Conservation (phyloP, 257 asterid genomes). For the Cynanchum wilfordii region DNA sequence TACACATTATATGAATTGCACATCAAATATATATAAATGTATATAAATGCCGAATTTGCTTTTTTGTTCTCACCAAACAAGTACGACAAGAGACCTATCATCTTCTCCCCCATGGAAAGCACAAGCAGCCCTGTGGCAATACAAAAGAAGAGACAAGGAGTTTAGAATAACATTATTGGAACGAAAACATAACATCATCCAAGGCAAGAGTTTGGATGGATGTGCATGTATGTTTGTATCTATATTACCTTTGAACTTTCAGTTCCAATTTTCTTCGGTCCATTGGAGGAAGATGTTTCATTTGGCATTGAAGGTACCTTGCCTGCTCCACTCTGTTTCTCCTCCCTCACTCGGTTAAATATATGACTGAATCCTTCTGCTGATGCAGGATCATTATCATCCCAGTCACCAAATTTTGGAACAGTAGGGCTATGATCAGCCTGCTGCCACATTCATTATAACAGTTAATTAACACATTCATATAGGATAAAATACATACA, state of each 20-base stretch:
- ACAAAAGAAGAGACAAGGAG: not conserved
- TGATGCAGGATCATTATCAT: slow-evolving; percentile 69
- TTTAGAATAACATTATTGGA: not conserved
- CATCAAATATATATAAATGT: slow-evolving; percentile 6
- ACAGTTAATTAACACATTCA: not conserved
- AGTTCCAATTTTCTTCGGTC: slow-evolving; percentile 42
- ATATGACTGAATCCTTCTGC: slow-evolving; percentile 73
- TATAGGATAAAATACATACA: not conserved
- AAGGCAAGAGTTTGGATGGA: not conserved
- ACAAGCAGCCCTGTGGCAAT: slow-evolving; percentile 44
- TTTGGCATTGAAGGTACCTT: slow-evolving; percentile 57
- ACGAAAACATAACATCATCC: not conserved
- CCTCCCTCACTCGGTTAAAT: slow-evolving; percentile 60
- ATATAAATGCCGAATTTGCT: slow-evolving; percentile 1
- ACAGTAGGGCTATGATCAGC: slow-evolving; percentile 73
- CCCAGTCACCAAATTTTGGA: slow-evolving; percentile 89
- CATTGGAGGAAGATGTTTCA: slow-evolving; percentile 47
- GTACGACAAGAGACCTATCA: slow-evolving; percentile 9
- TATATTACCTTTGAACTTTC: slow-evolving; percentile 46
- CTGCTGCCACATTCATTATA: slow-evolving; percentile 40
- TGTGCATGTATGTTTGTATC: not conserved
- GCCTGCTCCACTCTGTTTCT: slow-evolving; percentile 58
- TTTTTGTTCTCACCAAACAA: not conserved
- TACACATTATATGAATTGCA: slow-evolving; percentile 7
- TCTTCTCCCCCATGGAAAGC: slow-evolving; percentile 51